Conservation (phyloP, 805 yeast genomes). For the Sungouiella blattae region DNA sequence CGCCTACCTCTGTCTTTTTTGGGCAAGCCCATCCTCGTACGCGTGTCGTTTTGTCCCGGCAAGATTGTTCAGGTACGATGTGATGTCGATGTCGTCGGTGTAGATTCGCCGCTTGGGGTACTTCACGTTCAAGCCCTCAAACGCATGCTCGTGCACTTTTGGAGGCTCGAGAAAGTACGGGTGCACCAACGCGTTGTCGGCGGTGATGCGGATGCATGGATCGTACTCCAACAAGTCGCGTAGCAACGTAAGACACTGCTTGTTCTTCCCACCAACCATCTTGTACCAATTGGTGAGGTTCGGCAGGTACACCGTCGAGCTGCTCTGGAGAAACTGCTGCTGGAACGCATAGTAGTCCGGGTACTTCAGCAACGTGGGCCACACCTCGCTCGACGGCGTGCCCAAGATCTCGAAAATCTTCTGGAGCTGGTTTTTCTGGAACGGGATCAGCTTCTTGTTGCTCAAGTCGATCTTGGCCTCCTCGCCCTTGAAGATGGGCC, state of each 20-base stretch:
- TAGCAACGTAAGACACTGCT: slow-evolving; percentile 63
- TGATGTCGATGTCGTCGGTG: slow-evolving; percentile 80
- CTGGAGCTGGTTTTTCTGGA: slow-evolving; percentile 87
- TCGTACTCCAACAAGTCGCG: slow-evolving; percentile 72
- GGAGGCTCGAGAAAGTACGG: slow-evolving; percentile 75
- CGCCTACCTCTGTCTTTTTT: slow-evolving; percentile 25
- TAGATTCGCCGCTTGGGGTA: slow-evolving; percentile 88
- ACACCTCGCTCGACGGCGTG: slow-evolving; percentile 69
- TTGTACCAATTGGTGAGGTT: slow-evolving; percentile 84
- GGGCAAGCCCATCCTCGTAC: slow-evolving; percentile 18
- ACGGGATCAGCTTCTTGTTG: slow-evolving; percentile 87
- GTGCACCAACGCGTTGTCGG: slow-evolving; percentile 71
- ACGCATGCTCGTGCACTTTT: slow-evolving; percentile 68
- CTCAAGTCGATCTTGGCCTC: slow-evolving; percentile 85
- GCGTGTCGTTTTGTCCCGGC: slow-evolving; percentile 25
- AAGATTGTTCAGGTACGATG: slow-evolving; percentile 24
- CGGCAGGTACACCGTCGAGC: slow-evolving; percentile 50
- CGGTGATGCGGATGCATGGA: slow-evolving; percentile 76
- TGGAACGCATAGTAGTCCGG: slow-evolving; percentile 66
- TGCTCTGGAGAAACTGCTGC: slow-evolving; percentile 48
- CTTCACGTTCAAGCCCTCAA: slow-evolving; percentile 65
- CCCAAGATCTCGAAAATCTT: slow-evolving; percentile 93
- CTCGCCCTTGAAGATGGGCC: slow-evolving; percentile 97
- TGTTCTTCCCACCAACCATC: slow-evolving; percentile 71
- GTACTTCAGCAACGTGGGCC: slow-evolving; percentile 77